Percentiles rank a stretch among this genome's conserved stretches.
Evolutionary conservation across 768 basidiomycete species (phyloP).

Genomic region (Lactarius sanguifluus): DNA sequence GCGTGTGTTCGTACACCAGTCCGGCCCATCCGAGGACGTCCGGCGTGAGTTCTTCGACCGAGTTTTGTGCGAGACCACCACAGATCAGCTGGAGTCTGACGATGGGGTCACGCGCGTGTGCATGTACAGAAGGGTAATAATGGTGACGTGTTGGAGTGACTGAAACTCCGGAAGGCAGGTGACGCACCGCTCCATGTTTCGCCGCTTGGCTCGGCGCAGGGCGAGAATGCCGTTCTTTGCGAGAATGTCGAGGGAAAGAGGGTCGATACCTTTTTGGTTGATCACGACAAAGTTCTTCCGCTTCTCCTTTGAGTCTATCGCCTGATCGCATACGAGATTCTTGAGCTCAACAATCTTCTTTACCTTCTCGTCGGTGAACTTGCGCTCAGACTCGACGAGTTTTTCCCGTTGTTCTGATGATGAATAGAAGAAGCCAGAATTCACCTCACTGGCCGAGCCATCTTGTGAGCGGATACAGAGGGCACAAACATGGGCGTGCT

Average conservation of each 20-base stretch:
- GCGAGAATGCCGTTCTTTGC: constrained; percentile 97
- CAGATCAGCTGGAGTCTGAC: constrained; percentile 86
- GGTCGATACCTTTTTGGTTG: constrained; percentile 99
- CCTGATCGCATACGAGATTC: constrained; percentile 93
- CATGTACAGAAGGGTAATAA: not conserved
- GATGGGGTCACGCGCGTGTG: constrained; percentile 9
- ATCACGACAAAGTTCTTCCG: constrained; percentile 89
- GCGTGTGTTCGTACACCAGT: constrained; percentile 96
- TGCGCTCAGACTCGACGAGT: constrained; percentile 94
- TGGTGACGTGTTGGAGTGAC: constrained; percentile 6
- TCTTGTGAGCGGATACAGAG: constrained; percentile 26
- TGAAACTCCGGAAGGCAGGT: constrained; percentile 13
- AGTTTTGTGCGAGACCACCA: constrained; percentile 96
- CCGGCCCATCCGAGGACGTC: constrained; percentile 96
- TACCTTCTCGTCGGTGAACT: constrained; percentile 90
- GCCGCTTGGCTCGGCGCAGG: constrained; percentile 90
- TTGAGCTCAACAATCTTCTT: constrained; percentile 97
- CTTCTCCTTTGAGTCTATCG: constrained; percentile 78
- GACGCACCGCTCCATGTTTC: constrained; percentile 95
- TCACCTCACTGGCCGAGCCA: constrained; percentile 76
- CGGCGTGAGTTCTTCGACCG: constrained; percentile 92
- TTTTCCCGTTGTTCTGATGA: constrained; percentile 98
- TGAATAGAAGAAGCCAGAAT: constrained; percentile 99
- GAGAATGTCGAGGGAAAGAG: constrained; percentile 90
- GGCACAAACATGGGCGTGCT: not conserved